Percentiles rank a stretch among this genome's conserved stretches.
Conservation (phyloP, 345 rosid species). For the Nephelium lappaceum region DNA sequence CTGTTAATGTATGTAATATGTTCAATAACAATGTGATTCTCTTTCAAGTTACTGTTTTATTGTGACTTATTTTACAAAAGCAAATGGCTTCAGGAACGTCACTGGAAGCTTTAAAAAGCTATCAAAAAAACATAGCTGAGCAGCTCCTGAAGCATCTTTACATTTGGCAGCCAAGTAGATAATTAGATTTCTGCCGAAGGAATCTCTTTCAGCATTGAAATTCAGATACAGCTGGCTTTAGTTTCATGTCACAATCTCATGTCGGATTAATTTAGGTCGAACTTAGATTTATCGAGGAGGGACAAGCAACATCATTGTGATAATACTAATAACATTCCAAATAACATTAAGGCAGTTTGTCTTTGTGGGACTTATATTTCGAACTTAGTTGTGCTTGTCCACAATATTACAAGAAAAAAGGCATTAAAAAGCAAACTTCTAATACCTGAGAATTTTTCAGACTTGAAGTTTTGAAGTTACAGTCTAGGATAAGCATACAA, state of each 20-base stretch:
- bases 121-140: background rate
- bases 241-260: background rate
- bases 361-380: too few relatives aligned
- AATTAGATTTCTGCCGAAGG: background rate
- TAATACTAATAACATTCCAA: too few relatives aligned
- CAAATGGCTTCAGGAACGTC: background rate
- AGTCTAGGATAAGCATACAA: slow-evolving; percentile 29
- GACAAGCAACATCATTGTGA: background rate
- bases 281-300: background rate
- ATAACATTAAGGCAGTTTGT: too few relatives aligned
- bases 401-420: background rate
- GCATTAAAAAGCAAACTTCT: background rate
- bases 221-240: background rate
- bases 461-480: background rate
- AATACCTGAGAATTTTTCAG: background rate
- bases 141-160: background rate
- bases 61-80: background rate
- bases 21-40: background rate
- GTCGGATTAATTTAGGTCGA: background rate
- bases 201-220: too few relatives aligned
- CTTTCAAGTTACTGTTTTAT: background rate
- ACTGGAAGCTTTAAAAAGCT: background rate
- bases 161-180: background rate
- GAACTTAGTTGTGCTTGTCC: background rate
- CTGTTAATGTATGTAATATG: background rate